Evolutionary conservation across 75 land plant species (phyloP), one percentile per base, ranked within the genome.

Genomic region (Selaginella moellendorffii): DNA sequence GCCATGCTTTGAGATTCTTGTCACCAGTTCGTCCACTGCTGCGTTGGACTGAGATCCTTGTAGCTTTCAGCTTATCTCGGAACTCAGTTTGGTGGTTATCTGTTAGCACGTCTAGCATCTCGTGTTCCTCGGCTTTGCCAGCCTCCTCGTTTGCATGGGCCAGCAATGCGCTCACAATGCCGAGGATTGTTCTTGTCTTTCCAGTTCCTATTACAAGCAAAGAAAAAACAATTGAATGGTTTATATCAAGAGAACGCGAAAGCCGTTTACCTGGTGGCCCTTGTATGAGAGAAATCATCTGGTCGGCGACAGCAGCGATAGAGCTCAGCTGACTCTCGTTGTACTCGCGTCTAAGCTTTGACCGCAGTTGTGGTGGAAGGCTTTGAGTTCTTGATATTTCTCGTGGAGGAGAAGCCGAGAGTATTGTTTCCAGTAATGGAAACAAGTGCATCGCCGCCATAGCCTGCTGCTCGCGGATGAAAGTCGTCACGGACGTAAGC

Each of bases 391-490:
- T 36, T 36, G 46, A 36, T 14, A 5, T 36, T 5, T 5, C 14
- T 36, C 10, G 14, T 14, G 29, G 26, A 30, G 64, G 30, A 0
- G 36, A 28, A 65, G 90, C 78, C 30, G 77, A 78, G 56, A 93
- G 72, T 42, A 93, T 83, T n/a, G 76, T 36, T 28, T 83, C 78
- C 59, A 88, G 74, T 26, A 88, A 52, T 27, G 98, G 96, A 51
- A 85, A 79, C 28, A 69, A 67, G 31, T 69, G 76, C 31, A 80
- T 25, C 29, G 96, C 80, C 20, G 96, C 80, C 2, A 93, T 74
- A 29, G 98, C 95, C 65, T 93, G 98, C 61, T 83, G 85, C 69
- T 93, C 98, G 66, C 98, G 78, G 51, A 93, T 72, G 61, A 88
- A 96, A 28, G 98, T 77, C 19, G 86, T 80, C 42, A 93, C 81